Percentiles rank a stretch among this genome's conserved stretches.
Evolutionary conservation across 495 filamentous ascomycete species (phyloP).

Genomic region (Evansstolkia leycettana): DNA sequence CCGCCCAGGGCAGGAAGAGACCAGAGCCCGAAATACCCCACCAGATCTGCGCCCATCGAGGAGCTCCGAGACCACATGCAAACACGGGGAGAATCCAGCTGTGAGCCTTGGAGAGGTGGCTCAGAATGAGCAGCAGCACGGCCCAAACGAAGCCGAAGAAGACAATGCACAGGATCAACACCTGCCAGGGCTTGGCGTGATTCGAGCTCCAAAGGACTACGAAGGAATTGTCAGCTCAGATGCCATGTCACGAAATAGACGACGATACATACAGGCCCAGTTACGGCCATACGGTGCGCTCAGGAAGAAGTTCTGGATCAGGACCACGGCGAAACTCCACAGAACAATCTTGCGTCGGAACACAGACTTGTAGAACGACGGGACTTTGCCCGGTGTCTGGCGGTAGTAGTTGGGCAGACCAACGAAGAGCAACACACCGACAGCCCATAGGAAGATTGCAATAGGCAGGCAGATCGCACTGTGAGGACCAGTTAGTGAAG

Average conservation of each 20-base stretch:
- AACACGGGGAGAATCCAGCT: conserved; percentile 40
- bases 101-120: conserved; percentile 30
- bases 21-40: conserved; percentile 38
- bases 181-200: conserved; percentile 32
- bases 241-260: not conserved
- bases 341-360: conserved; percentile 36
- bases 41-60: conserved; percentile 40
- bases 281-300: conserved; percentile 38
- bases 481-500: conserved; percentile 4
- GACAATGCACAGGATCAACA: conserved; percentile 27
- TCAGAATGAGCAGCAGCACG: conserved; percentile 24
- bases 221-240: not conserved
- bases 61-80: conserved; percentile 37
- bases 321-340: conserved; percentile 37
- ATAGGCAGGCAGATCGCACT: conserved; percentile 33
- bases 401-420: conserved; percentile 40
- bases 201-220: conserved; percentile 35
- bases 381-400: conserved; percentile 54
- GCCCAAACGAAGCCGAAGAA: conserved; percentile 38
- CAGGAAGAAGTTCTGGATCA: conserved; percentile 37
- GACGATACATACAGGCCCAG: conserved; percentile 32
- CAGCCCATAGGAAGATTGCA: conserved; percentile 26
- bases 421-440: conserved; percentile 30
- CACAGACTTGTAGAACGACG: conserved; percentile 39
- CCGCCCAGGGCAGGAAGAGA: conserved; percentile 36